These are phyloP conservation scores for Claviceps sp. DNA, from an alignment of 2,329 filamentous ascomycete species.

Conservation along the genomic window DNA sequence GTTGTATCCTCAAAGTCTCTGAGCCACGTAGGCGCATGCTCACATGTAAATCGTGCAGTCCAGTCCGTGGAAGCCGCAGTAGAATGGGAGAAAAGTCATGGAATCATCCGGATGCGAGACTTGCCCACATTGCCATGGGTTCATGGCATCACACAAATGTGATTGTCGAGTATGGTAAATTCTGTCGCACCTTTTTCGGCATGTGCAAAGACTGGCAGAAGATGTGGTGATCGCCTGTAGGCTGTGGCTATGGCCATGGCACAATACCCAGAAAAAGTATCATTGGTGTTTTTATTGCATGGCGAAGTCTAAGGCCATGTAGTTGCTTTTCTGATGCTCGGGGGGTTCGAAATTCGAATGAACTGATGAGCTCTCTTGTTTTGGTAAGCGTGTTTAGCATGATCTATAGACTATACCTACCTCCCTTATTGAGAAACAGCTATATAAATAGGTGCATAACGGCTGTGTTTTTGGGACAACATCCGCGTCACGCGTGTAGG, in stretches of 20 bases:
- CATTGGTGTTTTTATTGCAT: background rate
- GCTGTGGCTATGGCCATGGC: too few relatives aligned
- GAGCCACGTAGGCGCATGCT: background rate
- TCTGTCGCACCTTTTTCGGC: slow-evolving; percentile 10
- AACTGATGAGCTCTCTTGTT: too few relatives aligned
- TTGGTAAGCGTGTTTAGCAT: too few relatives aligned
- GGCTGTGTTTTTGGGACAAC: too few relatives aligned
- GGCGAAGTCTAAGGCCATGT: background rate
- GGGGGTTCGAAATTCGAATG: too few relatives aligned
- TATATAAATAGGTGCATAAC: too few relatives aligned
- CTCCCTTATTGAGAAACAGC: too few relatives aligned
- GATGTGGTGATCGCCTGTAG: slow-evolving; percentile 4
- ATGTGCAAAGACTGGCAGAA: slow-evolving; percentile 11
- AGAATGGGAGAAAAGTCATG: slow-evolving; percentile 12
- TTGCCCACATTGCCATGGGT: slow-evolving; percentile 10
- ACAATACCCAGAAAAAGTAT: too few relatives aligned
- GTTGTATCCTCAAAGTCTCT: background rate
- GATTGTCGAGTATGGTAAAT: slow-evolving; percentile 11
- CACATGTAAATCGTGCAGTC: slow-evolving; percentile 1
- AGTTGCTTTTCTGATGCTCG: too few relatives aligned
- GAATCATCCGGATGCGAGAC: slow-evolving; percentile 9
- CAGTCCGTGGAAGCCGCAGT: slow-evolving; percentile 6
- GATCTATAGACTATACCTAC: too few relatives aligned
- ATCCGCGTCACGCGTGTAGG: too few relatives aligned
- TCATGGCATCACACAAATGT: slow-evolving; percentile 11